Evolutionary conservation across 225 moss, liverwort and hornwort species (phyloP).

Genomic region (Ulota crispa): DNA sequence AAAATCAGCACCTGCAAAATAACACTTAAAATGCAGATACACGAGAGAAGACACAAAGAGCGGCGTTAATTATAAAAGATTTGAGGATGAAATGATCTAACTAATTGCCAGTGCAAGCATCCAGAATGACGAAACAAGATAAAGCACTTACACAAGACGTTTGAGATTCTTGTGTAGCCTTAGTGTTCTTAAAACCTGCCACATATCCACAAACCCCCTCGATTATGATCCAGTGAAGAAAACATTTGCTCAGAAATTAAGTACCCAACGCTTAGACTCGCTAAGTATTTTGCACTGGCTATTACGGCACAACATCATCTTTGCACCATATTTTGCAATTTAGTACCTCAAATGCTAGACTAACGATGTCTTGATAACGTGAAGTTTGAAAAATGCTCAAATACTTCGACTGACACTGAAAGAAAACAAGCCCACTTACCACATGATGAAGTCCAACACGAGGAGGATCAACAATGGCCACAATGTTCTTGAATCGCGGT

Average conservation of each 20-base stretch:
- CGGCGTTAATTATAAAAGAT: neutral
- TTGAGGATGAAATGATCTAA: neutral
- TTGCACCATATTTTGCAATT: neutral
- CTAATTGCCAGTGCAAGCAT: neutral
- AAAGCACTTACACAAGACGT: slow-evolving; percentile 81
- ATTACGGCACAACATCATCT: neutral
- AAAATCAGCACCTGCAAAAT: neutral
- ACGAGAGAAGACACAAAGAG: neutral
- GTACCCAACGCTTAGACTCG: neutral
- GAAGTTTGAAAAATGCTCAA: neutral
- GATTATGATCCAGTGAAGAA: neutral
- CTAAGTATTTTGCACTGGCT: neutral
- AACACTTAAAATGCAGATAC: neutral
- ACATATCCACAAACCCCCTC: slow-evolving; percentile 18
- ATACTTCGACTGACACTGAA: neutral
- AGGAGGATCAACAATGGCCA: slow-evolving; percentile 99
- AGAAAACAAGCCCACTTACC: slow-evolving; percentile 48
- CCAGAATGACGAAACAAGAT: neutral
- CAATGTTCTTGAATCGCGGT: slow-evolving; percentile 65
- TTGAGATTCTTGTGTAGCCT: slow-evolving; percentile 80
- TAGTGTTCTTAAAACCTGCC: slow-evolving; percentile 86
- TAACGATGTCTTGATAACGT: neutral
- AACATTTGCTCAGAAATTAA: neutral
- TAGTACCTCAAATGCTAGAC: neutral
- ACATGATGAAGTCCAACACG: slow-evolving; percentile 97